Evolutionary conservation across 2,329 filamentous ascomycete genomes (phyloP).

Genomic region (Alternaria sp.): DNA sequence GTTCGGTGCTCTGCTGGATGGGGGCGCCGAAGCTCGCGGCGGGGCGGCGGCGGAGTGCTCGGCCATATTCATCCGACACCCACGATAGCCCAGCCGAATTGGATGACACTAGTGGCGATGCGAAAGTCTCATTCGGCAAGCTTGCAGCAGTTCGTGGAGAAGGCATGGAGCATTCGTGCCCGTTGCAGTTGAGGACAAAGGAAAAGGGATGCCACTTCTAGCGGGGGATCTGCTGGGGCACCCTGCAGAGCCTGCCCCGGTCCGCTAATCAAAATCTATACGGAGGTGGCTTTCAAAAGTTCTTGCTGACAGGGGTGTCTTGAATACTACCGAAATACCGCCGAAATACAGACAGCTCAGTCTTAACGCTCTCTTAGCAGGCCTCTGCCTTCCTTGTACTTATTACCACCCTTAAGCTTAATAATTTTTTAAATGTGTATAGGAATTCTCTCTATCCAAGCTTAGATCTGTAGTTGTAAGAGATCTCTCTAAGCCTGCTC

Average conservation of each 20-base stretch:
- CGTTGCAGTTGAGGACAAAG: conserved; percentile 20
- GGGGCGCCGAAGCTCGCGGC: conserved; percentile 26
- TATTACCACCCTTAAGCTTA: no score
- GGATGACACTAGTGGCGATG: conserved; percentile 17
- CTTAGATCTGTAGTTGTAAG: no score
- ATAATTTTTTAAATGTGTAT: no score
- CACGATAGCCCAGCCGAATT: conserved; percentile 15
- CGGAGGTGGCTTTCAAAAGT: no score
- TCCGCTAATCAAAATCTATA: conserved; percentile 27
- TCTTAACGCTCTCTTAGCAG: no score
- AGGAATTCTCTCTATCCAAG: no score
- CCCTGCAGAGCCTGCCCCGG: conserved; percentile 23
- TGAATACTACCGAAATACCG: no score
- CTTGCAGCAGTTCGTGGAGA: conserved; percentile 22
- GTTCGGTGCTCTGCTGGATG: conserved; percentile 37
- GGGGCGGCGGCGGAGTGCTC: conserved; percentile 33
- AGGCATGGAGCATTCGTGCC: conserved; percentile 22
- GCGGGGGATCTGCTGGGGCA: conserved; percentile 25
- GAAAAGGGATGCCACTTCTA: conserved; percentile 20
- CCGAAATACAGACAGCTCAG: no score
- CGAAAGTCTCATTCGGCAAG: conserved; percentile 35
- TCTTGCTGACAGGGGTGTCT: no score
- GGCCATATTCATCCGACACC: conserved; percentile 36
- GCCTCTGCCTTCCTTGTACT: no score
- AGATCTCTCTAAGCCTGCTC: no score